Percentiles rank a stretch among this genome's conserved stretches.
These are phyloP conservation scores for Vigna nakashimae DNA, from an alignment of 306 rosid genomes.

Conservation along the genomic window DNA sequence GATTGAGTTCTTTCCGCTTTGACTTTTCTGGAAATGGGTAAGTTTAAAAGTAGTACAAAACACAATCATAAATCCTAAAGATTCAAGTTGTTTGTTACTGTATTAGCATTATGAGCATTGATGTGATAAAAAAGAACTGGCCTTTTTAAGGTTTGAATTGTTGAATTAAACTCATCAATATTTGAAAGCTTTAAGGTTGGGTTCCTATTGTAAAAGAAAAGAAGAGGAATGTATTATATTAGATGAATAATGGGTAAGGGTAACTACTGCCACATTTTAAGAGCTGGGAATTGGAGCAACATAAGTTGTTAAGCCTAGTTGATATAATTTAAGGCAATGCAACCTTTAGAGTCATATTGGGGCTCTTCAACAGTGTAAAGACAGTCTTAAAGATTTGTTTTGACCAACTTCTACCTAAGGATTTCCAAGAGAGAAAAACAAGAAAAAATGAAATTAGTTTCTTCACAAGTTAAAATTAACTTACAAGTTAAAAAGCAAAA, in stretches of 20 bases:
- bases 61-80: neutral
- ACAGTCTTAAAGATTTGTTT: too few relatives aligned
- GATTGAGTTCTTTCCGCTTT: conserved; percentile 76
- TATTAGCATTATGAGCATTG: neutral
- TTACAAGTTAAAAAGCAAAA: too few relatives aligned
- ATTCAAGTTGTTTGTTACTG: neutral
- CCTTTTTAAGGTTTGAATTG: conserved; percentile 8
- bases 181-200: neutral
- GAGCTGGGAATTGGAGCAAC: neutral
- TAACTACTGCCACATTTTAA: neutral
- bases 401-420: too few relatives aligned
- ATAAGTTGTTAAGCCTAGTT: neutral
- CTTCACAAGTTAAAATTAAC: too few relatives aligned
- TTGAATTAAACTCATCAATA: neutral
- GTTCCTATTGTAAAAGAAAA: neutral
- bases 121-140: neutral
- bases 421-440: too few relatives aligned
- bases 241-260: neutral
- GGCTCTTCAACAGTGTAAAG: neutral
- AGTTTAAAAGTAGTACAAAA: conserved; percentile 12
- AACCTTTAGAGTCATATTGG: neutral
- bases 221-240: neutral
- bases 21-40: conserved; percentile 91
- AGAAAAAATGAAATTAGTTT: too few relatives aligned
- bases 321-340: conserved; percentile 2